Conservation (phyloP, 2,329 filamentous ascomycete species). For the Ceratocystis papillata region DNA sequence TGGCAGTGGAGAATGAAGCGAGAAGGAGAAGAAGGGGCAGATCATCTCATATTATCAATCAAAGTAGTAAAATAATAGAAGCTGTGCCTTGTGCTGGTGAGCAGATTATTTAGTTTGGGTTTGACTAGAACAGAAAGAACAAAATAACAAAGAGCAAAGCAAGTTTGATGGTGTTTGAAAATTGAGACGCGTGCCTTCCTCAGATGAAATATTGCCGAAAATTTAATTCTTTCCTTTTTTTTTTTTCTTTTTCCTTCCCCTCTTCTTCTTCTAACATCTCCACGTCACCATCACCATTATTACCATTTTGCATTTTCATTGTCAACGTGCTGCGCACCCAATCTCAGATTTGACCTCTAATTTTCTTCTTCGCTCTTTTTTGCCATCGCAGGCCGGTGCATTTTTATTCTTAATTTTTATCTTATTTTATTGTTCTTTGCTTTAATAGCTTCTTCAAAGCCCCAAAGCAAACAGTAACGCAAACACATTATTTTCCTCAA, state of each 20-base stretch:
- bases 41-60: background rate
- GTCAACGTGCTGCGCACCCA: background rate
- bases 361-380: conserved; percentile 4
- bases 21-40: background rate
- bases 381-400: conserved; percentile 18
- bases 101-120: background rate
- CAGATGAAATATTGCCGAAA: background rate
- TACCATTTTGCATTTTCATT: background rate
- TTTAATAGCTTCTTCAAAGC: background rate
- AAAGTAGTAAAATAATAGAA: background rate
- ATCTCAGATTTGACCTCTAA: background rate
- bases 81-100: background rate
- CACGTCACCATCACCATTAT: background rate
- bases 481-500: background rate
- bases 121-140: background rate
- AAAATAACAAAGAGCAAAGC: background rate
- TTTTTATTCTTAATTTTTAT: background rate
- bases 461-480: conserved; percentile 6
- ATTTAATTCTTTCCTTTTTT: conserved; percentile 1
- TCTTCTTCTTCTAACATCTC: conserved; percentile 5
- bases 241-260: background rate
- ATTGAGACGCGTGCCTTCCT: conserved; percentile 12
- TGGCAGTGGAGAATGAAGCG: background rate
- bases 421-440: background rate
- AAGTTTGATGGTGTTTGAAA: background rate